Percentiles rank a stretch among this genome's conserved stretches.
Conservation (phyloP, 306 rosid species). For the Cajanus cajan region DNA sequence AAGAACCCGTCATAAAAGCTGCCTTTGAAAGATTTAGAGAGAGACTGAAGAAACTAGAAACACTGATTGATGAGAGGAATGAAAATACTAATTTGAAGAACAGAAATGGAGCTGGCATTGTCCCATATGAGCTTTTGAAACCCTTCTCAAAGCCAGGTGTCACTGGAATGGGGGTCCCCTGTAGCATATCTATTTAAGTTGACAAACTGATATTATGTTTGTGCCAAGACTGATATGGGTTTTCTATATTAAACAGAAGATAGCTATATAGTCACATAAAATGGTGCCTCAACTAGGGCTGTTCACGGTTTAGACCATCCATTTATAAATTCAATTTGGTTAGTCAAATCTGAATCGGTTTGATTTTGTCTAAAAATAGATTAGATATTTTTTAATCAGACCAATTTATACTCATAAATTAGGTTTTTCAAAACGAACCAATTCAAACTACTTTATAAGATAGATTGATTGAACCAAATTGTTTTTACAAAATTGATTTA, state of each 20-base stretch:
- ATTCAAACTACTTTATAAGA: no score
- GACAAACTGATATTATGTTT: background rate
- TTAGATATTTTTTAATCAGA: no score
- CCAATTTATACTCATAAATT: no score
- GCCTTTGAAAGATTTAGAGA: slow-evolving; percentile 61
- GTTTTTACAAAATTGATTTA: no score
- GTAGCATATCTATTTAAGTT: slow-evolving; percentile 72
- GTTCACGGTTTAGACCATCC: no score
- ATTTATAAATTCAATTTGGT: no score
- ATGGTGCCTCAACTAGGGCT: background rate
- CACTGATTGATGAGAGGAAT: slow-evolving; percentile 59
- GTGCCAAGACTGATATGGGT: background rate
- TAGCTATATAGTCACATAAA: background rate
- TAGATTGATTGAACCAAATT: no score
- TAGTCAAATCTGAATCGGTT: no score
- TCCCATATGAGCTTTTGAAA: slow-evolving; percentile 76
- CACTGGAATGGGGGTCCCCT: slow-evolving; percentile 75
- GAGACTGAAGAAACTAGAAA: slow-evolving; percentile 50
- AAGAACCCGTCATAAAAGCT: slow-evolving; percentile 50
- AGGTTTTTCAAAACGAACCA: no score
- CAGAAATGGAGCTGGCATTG: slow-evolving; percentile 72
- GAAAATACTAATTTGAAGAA: slow-evolving; percentile 46
- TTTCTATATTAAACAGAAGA: background rate
- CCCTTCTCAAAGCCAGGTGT: slow-evolving; percentile 73
- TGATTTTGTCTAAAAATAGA: no score